Conservation (phyloP, 129 eudicot genomes). For the Apium graveolens region DNA sequence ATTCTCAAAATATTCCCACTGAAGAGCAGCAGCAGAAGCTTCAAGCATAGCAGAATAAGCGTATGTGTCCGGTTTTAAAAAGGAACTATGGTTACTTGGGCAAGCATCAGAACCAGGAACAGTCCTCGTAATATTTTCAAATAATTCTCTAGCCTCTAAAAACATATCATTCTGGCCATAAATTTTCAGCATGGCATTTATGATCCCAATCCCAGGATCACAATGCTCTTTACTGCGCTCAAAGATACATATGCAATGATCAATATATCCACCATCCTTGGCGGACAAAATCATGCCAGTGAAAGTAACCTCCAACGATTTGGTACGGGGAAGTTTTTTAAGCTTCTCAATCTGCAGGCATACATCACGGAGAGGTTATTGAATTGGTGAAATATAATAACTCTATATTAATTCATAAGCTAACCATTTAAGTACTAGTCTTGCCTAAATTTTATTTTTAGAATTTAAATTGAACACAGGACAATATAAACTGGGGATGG, state of each 20-base stretch:
- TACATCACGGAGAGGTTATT: not conserved
- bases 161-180: conserved; percentile 85
- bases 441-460: not conserved
- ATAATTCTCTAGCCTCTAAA: conserved; percentile 67
- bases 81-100: conserved; percentile 27
- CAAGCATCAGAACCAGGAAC: conserved; percentile 22
- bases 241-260: conserved; percentile 53
- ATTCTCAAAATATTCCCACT: conserved; percentile 93
- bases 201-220: conserved; percentile 61
- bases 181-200: conserved; percentile 79
- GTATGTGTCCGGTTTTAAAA: conserved; percentile 37
- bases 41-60: conserved; percentile 67
- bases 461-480: not conserved
- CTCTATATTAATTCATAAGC: not conserved
- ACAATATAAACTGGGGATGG: not conserved
- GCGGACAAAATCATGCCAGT: conserved; percentile 88
- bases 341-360: conserved; percentile 68
- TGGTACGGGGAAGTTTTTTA: conserved; percentile 47
- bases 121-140: conserved; percentile 50
- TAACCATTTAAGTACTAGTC: not conserved
- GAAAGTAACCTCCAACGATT: conserved; percentile 66
- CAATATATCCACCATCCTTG: conserved; percentile 74
- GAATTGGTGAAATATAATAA: not conserved
- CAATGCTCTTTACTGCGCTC: conserved; percentile 47
- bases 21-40: conserved; percentile 71